phyloP scores from a whole-genome alignment of 495 filamentous ascomycete species.

The Cryomyces minteri region DNA sequence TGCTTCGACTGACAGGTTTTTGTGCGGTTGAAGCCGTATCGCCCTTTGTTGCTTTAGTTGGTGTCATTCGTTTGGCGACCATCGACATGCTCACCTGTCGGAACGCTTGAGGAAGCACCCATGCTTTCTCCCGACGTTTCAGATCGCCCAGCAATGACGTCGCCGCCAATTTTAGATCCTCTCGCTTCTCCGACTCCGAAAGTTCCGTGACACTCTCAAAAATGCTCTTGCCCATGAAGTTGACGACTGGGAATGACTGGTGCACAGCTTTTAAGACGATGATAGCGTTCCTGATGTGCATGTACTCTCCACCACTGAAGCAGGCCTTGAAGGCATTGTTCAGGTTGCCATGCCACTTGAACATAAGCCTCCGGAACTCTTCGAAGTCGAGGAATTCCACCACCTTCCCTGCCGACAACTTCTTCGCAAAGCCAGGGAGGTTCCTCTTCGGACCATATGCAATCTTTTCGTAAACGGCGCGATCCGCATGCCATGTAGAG shows the following conservation, averaged over 20 bases:
- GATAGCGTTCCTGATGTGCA: constrained; percentile 94
- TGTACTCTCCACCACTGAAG: constrained; percentile 70
- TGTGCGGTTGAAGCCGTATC: not conserved
- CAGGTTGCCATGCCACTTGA: constrained; percentile 76
- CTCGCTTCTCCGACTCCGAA: constrained; percentile 50
- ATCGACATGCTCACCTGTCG: constrained; percentile 13
- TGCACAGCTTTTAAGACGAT: constrained; percentile 68
- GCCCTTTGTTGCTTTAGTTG: constrained; percentile 3
- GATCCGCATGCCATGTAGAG: constrained; percentile 64
- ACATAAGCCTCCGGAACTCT: constrained; percentile 66
- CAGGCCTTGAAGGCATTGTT: constrained; percentile 59
- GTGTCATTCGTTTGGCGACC: constrained; percentile 7
- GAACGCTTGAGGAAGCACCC: constrained; percentile 78
- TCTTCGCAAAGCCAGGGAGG: constrained; percentile 49
- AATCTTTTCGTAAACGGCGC: constrained; percentile 57
- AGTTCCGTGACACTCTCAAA: constrained; percentile 44
- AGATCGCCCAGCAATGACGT: constrained; percentile 68
- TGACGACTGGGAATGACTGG: constrained; percentile 68
- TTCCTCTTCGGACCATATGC: constrained; percentile 45
- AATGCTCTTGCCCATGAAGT: constrained; percentile 67
- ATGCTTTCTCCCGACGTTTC: constrained; percentile 55
- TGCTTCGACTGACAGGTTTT: constrained; percentile 4
- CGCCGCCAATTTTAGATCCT: constrained; percentile 84
- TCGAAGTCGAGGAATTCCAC: constrained; percentile 59
- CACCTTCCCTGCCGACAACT: constrained; percentile 38